A percentile compares a stretch with the other conserved stretches of the same genome.
Conservation (phyloP, 2,329 filamentous ascomycete genomes). For the Aphanoascus verrucosus region DNA sequence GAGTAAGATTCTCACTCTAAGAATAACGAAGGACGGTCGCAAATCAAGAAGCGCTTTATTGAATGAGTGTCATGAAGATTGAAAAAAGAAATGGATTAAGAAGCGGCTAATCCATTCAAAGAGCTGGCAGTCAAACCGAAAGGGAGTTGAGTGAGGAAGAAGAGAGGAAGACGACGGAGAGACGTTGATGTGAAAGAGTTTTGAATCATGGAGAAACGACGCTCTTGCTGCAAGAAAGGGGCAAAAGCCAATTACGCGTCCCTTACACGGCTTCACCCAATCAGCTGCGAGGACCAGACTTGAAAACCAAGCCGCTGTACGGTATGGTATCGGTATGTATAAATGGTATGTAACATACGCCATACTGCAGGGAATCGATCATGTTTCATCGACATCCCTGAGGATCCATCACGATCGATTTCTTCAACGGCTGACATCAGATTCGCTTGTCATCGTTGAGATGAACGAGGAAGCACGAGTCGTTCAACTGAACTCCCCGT, state of each 20-base stretch:
- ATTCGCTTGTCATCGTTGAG: too few relatives aligned
- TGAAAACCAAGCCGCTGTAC: not conserved
- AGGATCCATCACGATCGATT: too few relatives aligned
- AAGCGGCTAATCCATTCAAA: constrained; percentile 1
- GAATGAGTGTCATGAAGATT: constrained; percentile 13
- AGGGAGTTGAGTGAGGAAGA: constrained; percentile 7
- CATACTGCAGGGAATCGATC: not conserved
- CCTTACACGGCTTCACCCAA: constrained; percentile 1
- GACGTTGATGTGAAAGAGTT: not conserved
- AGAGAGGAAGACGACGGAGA: not conserved
- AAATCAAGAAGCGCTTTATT: constrained; percentile 8
- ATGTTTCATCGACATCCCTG: not conserved
- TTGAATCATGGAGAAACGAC: not conserved
- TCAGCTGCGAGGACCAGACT: not conserved
- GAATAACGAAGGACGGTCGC: constrained; percentile 12
- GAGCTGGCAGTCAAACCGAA: not conserved
- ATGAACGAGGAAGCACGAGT: too few relatives aligned
- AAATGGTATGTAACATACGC: not conserved
- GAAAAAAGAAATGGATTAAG: constrained; percentile 6
- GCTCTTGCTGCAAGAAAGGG: not conserved
- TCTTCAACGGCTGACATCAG: too few relatives aligned
- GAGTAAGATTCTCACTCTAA: not conserved
- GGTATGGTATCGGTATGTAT: not conserved
- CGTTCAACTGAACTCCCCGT: too few relatives aligned
- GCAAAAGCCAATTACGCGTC: constrained; percentile 6